These are phyloP conservation scores for Corallochytrium limacisporum DNA, from an alignment of 78 protist genomes.

Conservation along the genomic window DNA sequence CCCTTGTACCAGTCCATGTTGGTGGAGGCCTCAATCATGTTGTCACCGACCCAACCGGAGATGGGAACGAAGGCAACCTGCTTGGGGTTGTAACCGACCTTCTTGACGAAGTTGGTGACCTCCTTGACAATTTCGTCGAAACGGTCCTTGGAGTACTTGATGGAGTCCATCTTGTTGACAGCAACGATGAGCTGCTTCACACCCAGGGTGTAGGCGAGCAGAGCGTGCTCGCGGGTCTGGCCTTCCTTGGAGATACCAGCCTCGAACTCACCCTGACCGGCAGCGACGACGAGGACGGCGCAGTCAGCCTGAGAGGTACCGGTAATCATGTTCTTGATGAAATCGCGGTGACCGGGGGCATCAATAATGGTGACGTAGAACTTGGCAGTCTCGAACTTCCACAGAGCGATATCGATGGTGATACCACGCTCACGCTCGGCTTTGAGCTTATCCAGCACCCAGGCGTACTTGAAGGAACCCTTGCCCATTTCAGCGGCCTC, in stretches of 20 bases:
- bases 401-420: conserved; percentile 86
- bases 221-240: conserved; percentile 96
- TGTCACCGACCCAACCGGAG: conserved; percentile 94
- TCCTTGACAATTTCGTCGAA: conserved; percentile 77
- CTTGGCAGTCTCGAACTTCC: conserved; percentile 95
- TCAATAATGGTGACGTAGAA: conserved; percentile 97
- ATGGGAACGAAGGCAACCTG: conserved; percentile 81
- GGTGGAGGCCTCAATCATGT: conserved; percentile 74
- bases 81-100: conserved; percentile 81
- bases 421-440: conserved; percentile 67
- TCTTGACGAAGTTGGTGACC: conserved; percentile 56
- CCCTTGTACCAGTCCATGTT: conserved; percentile 89
- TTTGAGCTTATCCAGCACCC: conserved; percentile 86
- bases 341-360: conserved; percentile 99
- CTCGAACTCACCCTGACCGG: conserved; percentile 86
- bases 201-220: conserved; percentile 91
- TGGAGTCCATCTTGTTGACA: conserved; percentile 92
- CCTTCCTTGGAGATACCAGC: conserved; percentile 92
- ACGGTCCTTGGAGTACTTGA: conserved; percentile 63
- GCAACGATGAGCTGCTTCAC: conserved; percentile 87
- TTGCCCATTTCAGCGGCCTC: conserved; percentile 93
- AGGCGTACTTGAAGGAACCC: conserved; percentile 96
- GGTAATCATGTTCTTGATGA: conserved; percentile 99
- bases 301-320: conserved; percentile 96
- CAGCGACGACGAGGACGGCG: conserved; percentile 81